Conservation (phyloP, 2,329 filamentous ascomycete species). For the Trichothecium roseum region DNA sequence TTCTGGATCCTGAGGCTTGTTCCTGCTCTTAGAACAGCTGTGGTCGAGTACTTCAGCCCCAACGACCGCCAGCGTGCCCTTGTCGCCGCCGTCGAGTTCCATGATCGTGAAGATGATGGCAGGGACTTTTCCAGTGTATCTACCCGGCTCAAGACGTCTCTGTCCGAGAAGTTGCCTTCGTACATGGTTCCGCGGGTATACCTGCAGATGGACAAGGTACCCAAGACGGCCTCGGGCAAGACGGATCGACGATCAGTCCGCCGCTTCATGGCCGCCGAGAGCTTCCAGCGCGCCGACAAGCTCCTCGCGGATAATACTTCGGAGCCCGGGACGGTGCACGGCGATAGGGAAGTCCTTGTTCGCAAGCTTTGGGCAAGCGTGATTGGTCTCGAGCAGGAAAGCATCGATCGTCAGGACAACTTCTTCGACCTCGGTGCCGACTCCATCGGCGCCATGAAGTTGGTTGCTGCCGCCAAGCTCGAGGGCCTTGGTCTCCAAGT, state of each 20-base stretch:
- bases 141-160: conserved; percentile 20
- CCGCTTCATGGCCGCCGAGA: too few species aligned
- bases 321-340: background rate
- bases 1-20: conserved; percentile 25
- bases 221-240: conserved; percentile 36
- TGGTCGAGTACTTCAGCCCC: conserved; percentile 36
- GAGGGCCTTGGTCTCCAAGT: conserved; percentile 5
- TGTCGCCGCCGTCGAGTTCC: conserved; percentile 28
- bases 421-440: conserved; percentile 10
- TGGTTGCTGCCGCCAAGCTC: conserved; percentile 5
- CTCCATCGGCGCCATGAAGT: conserved; percentile 7
- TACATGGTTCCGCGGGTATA: conserved; percentile 40
- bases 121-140: conserved; percentile 26
- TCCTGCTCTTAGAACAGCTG: conserved; percentile 20
- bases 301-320: too few species aligned
- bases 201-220: conserved; percentile 33
- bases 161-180: conserved; percentile 23
- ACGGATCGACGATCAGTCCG: conserved; percentile 20
- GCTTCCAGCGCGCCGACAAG: too few species aligned
- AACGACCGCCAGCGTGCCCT: conserved; percentile 31
- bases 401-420: conserved; percentile 8
- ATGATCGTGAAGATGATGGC: conserved; percentile 15
- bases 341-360: conserved; percentile 5
- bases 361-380: conserved; percentile 6
- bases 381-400: conserved; percentile 5